Conservation (phyloP, 305 asterid genomes). For the Rubia balearica region DNA sequence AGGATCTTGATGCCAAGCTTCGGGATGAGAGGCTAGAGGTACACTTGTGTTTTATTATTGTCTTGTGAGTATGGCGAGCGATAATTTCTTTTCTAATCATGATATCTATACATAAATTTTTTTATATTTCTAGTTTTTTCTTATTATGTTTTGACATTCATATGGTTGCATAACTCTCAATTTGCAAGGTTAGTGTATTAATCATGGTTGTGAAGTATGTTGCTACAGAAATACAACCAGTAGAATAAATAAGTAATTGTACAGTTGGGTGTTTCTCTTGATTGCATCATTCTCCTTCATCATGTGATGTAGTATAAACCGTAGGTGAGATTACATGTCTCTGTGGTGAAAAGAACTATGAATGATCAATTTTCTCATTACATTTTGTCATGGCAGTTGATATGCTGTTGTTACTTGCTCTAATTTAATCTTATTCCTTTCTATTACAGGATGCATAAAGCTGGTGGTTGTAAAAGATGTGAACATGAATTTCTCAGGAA, state of each 20-base stretch:
- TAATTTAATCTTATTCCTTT: slow-evolving; percentile 11
- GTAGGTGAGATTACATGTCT: neutral
- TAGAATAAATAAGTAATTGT: neutral
- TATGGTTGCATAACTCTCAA: neutral
- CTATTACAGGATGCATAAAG: slow-evolving; percentile 40
- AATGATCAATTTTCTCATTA: neutral
- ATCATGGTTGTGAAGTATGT: neutral
- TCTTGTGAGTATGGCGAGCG: neutral
- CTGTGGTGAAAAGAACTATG: neutral
- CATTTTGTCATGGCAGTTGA: neutral
- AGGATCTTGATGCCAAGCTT: slow-evolving; percentile 64
- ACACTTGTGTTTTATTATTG: slow-evolving; percentile 15
- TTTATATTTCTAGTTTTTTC: neutral
- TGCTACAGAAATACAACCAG: neutral
- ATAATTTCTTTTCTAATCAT: neutral
- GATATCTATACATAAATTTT: neutral
- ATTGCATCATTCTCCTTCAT: too few species aligned
- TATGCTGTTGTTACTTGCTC: slow-evolving; percentile 11
- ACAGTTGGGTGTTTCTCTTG: too few species aligned
- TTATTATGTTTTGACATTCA: neutral
- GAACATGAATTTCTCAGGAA: slow-evolving; percentile 21
- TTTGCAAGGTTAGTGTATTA: neutral
- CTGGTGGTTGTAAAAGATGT: slow-evolving; percentile 42
- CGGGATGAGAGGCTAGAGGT: slow-evolving; percentile 78
- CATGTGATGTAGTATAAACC: too few species aligned